Base-by-base conservation (phyloP, 441 rosid genomes). In the Pelargonium myrrhifolium region DNA sequence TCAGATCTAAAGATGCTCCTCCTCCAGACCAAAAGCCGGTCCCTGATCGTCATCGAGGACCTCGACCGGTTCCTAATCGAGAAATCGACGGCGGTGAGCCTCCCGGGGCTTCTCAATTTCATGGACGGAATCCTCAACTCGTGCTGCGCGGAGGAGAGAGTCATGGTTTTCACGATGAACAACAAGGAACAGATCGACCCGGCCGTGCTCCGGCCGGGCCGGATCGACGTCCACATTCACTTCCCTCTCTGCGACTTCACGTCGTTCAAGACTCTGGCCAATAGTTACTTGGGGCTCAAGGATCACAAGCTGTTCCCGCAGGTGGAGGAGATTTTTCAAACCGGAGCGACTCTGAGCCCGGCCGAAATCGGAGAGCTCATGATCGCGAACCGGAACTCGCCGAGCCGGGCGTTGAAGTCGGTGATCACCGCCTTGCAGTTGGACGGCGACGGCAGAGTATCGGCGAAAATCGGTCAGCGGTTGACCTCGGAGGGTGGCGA, bases 41-140 rank as follows among this genome's bases (percentile, higher is more conserved):
- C 99, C 0, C 78, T 94, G 79, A 75, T 91, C 22, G 81, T 91
- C 1, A 80, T 91, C 71, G 99, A 93, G 68, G 96, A 94, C 65
- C 89, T 94, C 1, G 99, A 89, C 51, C 86, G 91, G 37, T 88
- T 84, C 47, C 45, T 89, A 62, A 35, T 66, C 1, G 79, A 78
- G 21, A 88, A 84, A 78, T 78, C 92, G 45, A 65, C 87, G 65
- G 78, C 65, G 0, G 80, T 83, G 65, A 84, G 86, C 64, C 40
- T 84, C 14, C 76, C 87, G 0, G 89, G 87, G 0, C 42, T 89
- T 1, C 31, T 86, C 59, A 86, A 84, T 55, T 89, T 89, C 79
- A 89, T 86, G 95, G 95, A 89, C 64, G 95, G 92, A 58, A 78
- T 85, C 51, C 42, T 85, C 37, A 83, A 72, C 71, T 77, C 87